A percentile compares a stretch with the other conserved stretches of the same genome.
These are phyloP conservation scores for Fusarium transvaalense DNA, from an alignment of 2,329 filamentous ascomycete species.

Conservation along the genomic window DNA sequence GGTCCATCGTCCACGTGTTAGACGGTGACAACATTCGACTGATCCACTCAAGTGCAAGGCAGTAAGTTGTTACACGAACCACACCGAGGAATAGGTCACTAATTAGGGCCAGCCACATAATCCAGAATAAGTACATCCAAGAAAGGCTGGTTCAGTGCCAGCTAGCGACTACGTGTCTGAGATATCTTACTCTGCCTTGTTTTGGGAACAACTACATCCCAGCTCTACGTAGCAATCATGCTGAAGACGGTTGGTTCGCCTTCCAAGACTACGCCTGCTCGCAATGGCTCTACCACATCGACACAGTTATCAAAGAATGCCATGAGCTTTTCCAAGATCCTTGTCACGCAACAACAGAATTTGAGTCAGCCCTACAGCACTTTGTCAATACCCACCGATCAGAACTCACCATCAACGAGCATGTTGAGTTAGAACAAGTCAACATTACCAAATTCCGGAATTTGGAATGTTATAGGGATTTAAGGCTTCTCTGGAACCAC, in stretches of 20 bases:
- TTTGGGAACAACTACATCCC: not conserved
- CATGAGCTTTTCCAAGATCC: not conserved
- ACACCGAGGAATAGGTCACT: rapidly evolving
- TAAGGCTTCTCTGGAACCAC: not conserved
- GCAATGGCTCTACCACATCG: not conserved
- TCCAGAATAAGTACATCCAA: not conserved
- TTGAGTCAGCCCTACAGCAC: not conserved
- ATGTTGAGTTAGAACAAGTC: rapidly evolving
- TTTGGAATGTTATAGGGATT: not conserved
- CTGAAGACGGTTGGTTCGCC: not conserved
- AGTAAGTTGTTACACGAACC: not conserved
- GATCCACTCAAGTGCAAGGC: not conserved
- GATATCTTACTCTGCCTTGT: not conserved
- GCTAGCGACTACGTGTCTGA: not conserved
- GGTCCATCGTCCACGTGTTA: conserved; percentile 8
- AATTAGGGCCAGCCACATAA: not conserved
- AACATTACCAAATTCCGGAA: rapidly evolving
- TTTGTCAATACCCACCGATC: not conserved
- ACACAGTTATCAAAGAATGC: not conserved
- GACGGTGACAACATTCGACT: conserved; percentile 4
- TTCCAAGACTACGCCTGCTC: conserved; percentile 14
- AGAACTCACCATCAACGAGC: rapidly evolving
- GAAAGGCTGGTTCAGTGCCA: conserved; percentile 5
- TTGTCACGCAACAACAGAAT: rapidly evolving
- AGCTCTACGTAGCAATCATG: not conserved